A percentile compares a stretch with the other conserved stretches of the same genome.
These are phyloP conservation scores for Scleroderma bovista DNA, from an alignment of 768 basidiomycete genomes.

Conservation along the genomic window DNA sequence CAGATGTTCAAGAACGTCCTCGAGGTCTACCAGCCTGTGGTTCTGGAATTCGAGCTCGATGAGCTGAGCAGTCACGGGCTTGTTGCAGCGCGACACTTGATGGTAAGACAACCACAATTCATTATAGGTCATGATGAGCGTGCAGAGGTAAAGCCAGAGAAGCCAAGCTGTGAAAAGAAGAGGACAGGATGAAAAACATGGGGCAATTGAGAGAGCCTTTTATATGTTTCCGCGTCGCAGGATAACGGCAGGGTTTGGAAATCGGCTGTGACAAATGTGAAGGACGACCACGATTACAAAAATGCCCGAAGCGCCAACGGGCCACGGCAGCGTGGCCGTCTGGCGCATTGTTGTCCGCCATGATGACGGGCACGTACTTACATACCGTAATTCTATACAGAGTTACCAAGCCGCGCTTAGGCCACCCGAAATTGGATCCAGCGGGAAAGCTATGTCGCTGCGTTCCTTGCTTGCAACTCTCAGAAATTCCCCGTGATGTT, in stretches of 20 bases:
- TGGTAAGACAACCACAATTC: conserved; percentile 48
- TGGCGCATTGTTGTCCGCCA: too few species aligned
- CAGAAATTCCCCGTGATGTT: too few species aligned
- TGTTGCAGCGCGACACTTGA: conserved; percentile 38
- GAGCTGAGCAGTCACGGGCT: conserved; percentile 41
- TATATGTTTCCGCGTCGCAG: background rate
- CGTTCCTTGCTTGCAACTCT: too few species aligned
- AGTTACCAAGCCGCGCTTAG: too few species aligned
- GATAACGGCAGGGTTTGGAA: background rate
- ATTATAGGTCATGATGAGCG: conserved; percentile 24
- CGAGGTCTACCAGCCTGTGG: conserved; percentile 37
- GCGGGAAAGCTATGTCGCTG: too few species aligned
- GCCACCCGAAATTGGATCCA: too few species aligned
- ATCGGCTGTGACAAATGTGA: background rate
- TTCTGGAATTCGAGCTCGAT: conserved; percentile 40
- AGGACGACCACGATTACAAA: background rate
- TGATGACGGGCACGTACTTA: too few species aligned
- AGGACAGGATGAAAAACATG: background rate
- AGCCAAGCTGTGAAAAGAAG: conserved; percentile 1
- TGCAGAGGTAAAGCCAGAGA: conserved; percentile 1
- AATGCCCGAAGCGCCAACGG: background rate
- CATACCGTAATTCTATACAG: too few species aligned
- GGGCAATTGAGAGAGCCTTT: background rate
- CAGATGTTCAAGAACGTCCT: conserved; percentile 43
- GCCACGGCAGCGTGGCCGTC: too few species aligned